Percentiles rank a stretch among this genome's conserved stretches.
phyloP scores from a whole-genome alignment of 1,284 basidiomycete species.

The Sanguinoderma infundibulare region DNA sequence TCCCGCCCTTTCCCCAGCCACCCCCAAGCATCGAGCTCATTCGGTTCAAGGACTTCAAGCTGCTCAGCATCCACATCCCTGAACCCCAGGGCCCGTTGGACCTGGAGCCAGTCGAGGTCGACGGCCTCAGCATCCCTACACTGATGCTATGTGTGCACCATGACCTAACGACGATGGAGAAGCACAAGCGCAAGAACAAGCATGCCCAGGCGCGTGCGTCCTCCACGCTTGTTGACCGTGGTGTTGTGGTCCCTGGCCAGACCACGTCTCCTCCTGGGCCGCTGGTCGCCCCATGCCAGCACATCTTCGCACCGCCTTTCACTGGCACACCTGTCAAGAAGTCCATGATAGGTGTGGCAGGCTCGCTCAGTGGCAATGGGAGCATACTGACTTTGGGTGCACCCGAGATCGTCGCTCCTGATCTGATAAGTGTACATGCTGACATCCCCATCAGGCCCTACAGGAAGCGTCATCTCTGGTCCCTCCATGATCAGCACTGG shows the following conservation, averaged over 20 bases:
- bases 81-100: slow-evolving; percentile 1
- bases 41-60: slow-evolving; percentile 62
- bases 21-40: slow-evolving; percentile 58
- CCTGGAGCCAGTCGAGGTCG: slow-evolving; percentile 35
- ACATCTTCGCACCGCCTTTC: too few relatives aligned
- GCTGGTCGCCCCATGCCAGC: too few relatives aligned
- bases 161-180: slow-evolving; percentile 45
- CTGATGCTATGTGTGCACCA: slow-evolving; percentile 58
- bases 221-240: too few relatives aligned
- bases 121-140: slow-evolving; percentile 70
- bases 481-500: slow-evolving; percentile 33
- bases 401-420: background rate
- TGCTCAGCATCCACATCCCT: slow-evolving; percentile 59
- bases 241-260: too few relatives aligned
- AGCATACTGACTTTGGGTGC: slow-evolving; percentile 32
- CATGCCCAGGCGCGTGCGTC: slow-evolving; percentile 23
- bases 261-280: too few relatives aligned
- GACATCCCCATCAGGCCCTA: slow-evolving; percentile 25
- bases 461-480: too few relatives aligned
- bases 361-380: slow-evolving; percentile 26
- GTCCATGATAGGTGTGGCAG: slow-evolving; percentile 15
- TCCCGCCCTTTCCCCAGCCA: slow-evolving; percentile 64
- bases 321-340: too few relatives aligned
- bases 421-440: background rate
- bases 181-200: slow-evolving; percentile 42